Base-by-base conservation (phyloP, 345 rosid genomes). In the Pistacia atlantica region DNA sequence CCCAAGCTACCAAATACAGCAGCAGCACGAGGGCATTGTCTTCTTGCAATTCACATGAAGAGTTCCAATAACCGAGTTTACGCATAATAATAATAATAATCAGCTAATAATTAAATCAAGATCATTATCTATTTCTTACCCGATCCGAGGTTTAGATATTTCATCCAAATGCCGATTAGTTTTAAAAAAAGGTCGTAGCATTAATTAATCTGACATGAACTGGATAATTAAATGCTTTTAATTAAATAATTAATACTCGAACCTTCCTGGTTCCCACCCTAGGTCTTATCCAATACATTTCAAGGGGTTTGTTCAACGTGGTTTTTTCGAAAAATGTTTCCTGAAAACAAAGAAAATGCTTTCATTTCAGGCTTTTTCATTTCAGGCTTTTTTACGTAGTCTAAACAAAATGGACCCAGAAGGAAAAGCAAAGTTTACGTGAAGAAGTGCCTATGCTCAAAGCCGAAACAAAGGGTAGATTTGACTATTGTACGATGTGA, bases 121-220 rank as follows among this genome's bases (percentile, higher is more conserved):
- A 67, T 67, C 28, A 61, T 25, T 25, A 25, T 25, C 25, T 25
- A 25, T 25, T 25, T 25, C 25, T 58, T 37, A 45, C 77, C 45
- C 71, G 80, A 82, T 82, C 84, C 81, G 71, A 78, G 54, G 79
- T 28, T 62, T 60, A 71, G 64, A 63, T 31, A 58, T 78, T 61
- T 49, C 49, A 65, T 71, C 71, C 65, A 72, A 22, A 25, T 60
- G 63, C 25, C 58, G 38, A 49, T 63, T 28, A 38, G 6, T n/a
- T 33, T 48, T 46, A 4, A 12, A 20, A 11, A 48, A 16, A 6
- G 10, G 52, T 13, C 3, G 2, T n/a, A 20, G 69, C n/a, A 67
- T 68, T 68, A 28, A 16, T 51, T 69, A 69, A 51, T 22, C 55
- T 17, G 67, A 64, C 67, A 64, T 14, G 13, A 54, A 54, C 57